Evolutionary conservation across 2,329 filamentous ascomycete genomes (phyloP).

Genomic region (Neospermospora avenae): DNA sequence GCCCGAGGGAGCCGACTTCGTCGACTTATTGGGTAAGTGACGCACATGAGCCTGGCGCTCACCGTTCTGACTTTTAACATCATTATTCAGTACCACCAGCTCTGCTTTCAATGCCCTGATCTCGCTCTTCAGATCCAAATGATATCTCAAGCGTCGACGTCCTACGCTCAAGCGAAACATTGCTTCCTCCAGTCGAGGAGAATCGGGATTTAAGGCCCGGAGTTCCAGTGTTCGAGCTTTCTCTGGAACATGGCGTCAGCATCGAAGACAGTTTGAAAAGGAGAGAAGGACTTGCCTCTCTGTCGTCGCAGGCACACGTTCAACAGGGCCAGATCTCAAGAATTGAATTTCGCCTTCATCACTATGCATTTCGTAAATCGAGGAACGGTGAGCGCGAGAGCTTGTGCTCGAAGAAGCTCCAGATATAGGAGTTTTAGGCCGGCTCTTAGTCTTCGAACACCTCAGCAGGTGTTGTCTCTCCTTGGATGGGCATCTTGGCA

Average conservation of each 20-base stretch:
- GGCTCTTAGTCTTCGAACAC: background rate
- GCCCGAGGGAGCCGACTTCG: background rate
- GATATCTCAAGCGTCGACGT: too few relatives aligned
- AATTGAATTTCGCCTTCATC: background rate
- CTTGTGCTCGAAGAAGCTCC: background rate
- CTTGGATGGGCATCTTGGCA: background rate
- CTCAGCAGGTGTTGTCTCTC: background rate
- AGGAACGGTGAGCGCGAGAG: background rate
- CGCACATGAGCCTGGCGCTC: background rate
- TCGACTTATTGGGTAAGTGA: background rate
- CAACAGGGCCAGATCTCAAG: background rate
- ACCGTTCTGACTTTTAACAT: background rate
- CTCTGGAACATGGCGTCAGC: background rate
- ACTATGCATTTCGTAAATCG: background rate
- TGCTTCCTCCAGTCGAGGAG: background rate
- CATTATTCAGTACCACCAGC: background rate
- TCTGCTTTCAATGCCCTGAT: too few relatives aligned
- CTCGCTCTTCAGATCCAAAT: too few relatives aligned
- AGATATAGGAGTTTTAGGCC: too few relatives aligned
- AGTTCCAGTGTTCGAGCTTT: background rate
- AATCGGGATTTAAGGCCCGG: background rate
- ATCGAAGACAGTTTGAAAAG: background rate
- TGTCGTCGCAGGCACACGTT: background rate
- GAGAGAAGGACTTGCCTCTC: background rate
- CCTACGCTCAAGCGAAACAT: background rate